Evolutionary conservation across 192 early-diverging fungal species (phyloP).

Genomic region (Coemansia umbellata): DNA sequence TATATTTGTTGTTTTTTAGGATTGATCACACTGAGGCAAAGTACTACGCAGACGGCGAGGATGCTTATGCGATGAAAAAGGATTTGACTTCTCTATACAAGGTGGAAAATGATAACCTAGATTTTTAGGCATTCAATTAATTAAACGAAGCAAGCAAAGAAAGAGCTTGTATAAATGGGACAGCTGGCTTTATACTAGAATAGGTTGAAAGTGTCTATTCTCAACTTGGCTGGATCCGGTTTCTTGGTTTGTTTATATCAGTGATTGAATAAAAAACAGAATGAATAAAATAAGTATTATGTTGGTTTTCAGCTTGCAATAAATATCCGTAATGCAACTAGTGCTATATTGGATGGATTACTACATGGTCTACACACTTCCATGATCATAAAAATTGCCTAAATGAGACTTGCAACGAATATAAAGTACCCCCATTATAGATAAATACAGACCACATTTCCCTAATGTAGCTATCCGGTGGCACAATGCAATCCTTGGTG

Average conservation of each 20-base stretch:
- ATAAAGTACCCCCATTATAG: conserved; percentile 6
- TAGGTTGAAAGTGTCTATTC: too few species aligned
- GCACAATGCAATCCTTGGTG: conserved; percentile 10
- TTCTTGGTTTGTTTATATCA: too few species aligned
- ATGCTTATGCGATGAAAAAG: conserved; percentile 73
- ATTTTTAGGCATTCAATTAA: too few species aligned
- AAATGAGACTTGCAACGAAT: not conserved
- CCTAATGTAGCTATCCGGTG: conserved; percentile 13
- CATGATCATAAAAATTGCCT: not conserved
- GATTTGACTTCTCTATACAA: conserved; percentile 16
- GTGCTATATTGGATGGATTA: not conserved
- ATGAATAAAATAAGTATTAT: too few species aligned
- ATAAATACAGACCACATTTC: conserved; percentile 25
- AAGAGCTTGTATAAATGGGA: too few species aligned
- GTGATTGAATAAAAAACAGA: too few species aligned
- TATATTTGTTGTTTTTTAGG: too few species aligned
- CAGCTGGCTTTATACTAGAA: too few species aligned
- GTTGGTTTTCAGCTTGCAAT: too few species aligned
- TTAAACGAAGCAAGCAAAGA: too few species aligned
- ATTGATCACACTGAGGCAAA: conserved; percentile 88
- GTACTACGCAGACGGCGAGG: conserved; percentile 98
- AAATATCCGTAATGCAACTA: conserved; percentile 1
- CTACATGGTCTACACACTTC: not conserved
- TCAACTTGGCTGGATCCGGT: too few species aligned
- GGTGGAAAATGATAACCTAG: conserved; percentile 25